Percentiles rank a stretch among this genome's conserved stretches.
Conservation (phyloP, 129 eudicot species). For the Escallonia herrerae region DNA sequence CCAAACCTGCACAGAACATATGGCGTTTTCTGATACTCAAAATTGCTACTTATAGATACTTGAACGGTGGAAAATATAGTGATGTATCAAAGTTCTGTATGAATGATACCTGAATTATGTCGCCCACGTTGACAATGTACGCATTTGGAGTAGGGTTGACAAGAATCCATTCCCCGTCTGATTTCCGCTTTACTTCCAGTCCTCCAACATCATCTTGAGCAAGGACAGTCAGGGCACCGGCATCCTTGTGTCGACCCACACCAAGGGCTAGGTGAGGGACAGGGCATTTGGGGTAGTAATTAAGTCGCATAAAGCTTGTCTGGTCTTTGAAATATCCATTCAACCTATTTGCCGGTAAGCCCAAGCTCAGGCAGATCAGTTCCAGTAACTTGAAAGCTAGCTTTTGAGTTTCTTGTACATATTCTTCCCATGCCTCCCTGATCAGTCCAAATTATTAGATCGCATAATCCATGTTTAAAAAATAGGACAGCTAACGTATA, state of each 20-base stretch:
- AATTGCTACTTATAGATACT: too few relatives aligned
- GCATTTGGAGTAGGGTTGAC: slow-evolving; percentile 60
- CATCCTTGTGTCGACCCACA: slow-evolving; percentile 70
- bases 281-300: slow-evolving; percentile 62
- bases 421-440: slow-evolving; percentile 50
- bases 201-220: slow-evolving; percentile 80
- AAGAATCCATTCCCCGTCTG: slow-evolving; percentile 60
- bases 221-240: slow-evolving; percentile 52
- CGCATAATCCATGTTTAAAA: neutral
- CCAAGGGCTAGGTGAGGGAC: slow-evolving; percentile 63
- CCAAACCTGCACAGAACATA: slow-evolving; percentile 37
- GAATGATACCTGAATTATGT: slow-evolving; percentile 57
- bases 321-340: slow-evolving; percentile 41
- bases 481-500: too few relatives aligned
- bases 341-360: slow-evolving; percentile 34
- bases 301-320: slow-evolving; percentile 47
- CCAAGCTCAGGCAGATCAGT: slow-evolving; percentile 47
- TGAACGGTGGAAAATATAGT: too few relatives aligned
- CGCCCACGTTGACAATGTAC: slow-evolving; percentile 67
- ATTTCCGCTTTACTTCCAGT: slow-evolving; percentile 54
- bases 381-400: slow-evolving; percentile 39
- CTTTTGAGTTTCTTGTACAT: slow-evolving; percentile 34
- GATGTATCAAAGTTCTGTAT: too few relatives aligned
- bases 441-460: neutral
- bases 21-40: too few relatives aligned